phyloP scores from a whole-genome alignment of 2,329 filamentous ascomycete genomes.

The Pseudocercospora ulei region DNA sequence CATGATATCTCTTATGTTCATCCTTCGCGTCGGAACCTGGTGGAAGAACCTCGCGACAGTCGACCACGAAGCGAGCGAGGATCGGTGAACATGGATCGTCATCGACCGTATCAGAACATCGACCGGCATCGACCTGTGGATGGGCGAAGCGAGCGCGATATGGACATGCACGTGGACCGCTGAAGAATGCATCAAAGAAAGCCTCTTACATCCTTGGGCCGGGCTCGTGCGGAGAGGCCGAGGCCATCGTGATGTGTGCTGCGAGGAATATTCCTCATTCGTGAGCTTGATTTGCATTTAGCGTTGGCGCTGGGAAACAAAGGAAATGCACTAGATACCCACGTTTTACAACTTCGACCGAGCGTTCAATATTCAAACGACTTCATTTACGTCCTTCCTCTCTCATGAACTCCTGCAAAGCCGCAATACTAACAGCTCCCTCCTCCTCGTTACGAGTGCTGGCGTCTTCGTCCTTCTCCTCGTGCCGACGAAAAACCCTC shows the following conservation, averaged over 20 bases:
- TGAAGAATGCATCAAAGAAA: not conserved
- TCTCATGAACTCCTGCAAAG: conserved; percentile 1
- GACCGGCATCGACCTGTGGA: not conserved
- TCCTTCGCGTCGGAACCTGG: conserved; percentile 1
- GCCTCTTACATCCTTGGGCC: too few relatives aligned
- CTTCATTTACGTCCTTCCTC: not conserved
- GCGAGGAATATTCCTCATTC: too few relatives aligned
- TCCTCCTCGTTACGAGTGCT: not conserved
- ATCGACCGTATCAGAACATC: not conserved
- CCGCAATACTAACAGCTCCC: not conserved
- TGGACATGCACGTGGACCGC: not conserved
- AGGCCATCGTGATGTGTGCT: too few relatives aligned
- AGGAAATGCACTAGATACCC: conserved; percentile 3
- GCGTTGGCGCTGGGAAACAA: conserved; percentile 7
- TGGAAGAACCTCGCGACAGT: not conserved
- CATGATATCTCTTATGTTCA: not conserved
- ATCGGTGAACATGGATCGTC: not conserved
- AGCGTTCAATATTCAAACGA: not conserved
- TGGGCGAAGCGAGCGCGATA: not conserved
- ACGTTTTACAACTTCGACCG: not conserved
- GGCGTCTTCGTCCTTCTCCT: not conserved
- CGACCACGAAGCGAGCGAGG: not conserved
- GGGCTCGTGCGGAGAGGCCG: too few relatives aligned
- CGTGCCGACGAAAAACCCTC: not conserved
- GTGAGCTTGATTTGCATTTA: conserved; percentile 5